A percentile compares a stretch with the other conserved stretches of the same genome.
phyloP scores from a whole-genome alignment of 257 asterid species.

The Solanum pennellii region DNA sequence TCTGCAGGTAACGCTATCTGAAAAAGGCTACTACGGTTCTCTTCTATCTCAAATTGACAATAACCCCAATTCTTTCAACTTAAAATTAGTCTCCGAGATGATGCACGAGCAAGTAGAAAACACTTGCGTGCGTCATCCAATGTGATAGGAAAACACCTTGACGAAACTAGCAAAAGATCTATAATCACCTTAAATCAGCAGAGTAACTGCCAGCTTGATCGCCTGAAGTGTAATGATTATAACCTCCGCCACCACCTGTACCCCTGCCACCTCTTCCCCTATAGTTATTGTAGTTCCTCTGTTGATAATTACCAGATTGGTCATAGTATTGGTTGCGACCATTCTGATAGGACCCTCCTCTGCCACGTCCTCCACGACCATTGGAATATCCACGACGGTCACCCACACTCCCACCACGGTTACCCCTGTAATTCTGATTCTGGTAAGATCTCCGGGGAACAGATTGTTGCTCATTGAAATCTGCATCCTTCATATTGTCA shows the following conservation, averaged over 20 bases:
- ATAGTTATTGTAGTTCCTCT: conserved; percentile 32
- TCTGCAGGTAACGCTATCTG: neutral
- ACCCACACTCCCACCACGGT: conserved; percentile 35
- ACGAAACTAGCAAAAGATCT: neutral
- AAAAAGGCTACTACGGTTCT: neutral
- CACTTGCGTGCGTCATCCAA: neutral
- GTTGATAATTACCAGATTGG: conserved; percentile 44
- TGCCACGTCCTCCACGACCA: conserved; percentile 61
- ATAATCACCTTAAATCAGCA: conserved; percentile 15
- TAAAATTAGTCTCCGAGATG: neutral
- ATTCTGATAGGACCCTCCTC: conserved; percentile 49
- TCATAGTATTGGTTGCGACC: conserved; percentile 49
- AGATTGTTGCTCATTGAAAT: conserved; percentile 33
- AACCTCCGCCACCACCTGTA: conserved; percentile 28
- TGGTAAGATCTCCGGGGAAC: conserved; percentile 32
- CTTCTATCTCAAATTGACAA: neutral
- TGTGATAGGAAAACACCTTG: neutral
- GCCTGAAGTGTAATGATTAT: conserved; percentile 17
- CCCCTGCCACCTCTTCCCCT: conserved; percentile 80
- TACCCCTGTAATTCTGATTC: conserved; percentile 47
- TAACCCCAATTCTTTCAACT: neutral
- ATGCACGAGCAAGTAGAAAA: neutral
- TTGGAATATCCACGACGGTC: conserved; percentile 44
- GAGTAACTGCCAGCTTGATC: conserved; percentile 23
- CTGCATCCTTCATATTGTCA: conserved; percentile 22